Evolutionary conservation across 2,329 filamentous ascomycete species (phyloP), one percentile per base, ranked within the genome.

Genomic region (Plectosphaerella cucumerina): DNA sequence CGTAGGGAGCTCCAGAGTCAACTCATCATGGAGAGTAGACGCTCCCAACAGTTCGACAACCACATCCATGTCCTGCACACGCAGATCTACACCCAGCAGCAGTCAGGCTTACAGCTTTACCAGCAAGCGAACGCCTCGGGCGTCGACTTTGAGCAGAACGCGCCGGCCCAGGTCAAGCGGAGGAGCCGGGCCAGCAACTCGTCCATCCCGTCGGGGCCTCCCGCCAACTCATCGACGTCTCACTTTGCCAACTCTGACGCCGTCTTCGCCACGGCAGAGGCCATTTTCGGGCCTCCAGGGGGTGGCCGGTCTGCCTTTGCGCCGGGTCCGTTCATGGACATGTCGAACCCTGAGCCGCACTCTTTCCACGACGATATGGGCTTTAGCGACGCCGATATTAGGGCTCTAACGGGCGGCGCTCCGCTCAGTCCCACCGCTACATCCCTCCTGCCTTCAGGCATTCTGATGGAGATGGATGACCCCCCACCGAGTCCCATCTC

Each of bases 361-460:
- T 18, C 14, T 6, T 15, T 8, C 8, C 17, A n/a, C 35, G 14
- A 15, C 5, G 58, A 71, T 54, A 59, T 74, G 55, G 60, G 65
- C 10, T 74, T 84, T 50, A 82, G 81, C 6, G 85, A 88, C 31
- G 78, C 82, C 2, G 84, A 87, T 17, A 69, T 86, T 5, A 81
- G 81, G 52, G 75, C 75, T 17, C 65, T 87, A 34, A 83, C 78
- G 3, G 79, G 76, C 17, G 84, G 81, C 23, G 88, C 86, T 2
- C 87, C 87, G 1, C 80, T 93, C 64, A 92, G 87, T 59, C 89
- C 89, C 2, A 87, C 87, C 4, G 89, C 89, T 2, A 84, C 87
- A 23, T 80, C 85, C 15, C 73, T 93, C 4, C 70, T 95, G 15
- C 89, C 89, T 1, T 87, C 88, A 6, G 74, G 72, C n/a, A 78